Conservation (phyloP, 306 rosid genomes). For the Luffa aegyptiaca region DNA sequence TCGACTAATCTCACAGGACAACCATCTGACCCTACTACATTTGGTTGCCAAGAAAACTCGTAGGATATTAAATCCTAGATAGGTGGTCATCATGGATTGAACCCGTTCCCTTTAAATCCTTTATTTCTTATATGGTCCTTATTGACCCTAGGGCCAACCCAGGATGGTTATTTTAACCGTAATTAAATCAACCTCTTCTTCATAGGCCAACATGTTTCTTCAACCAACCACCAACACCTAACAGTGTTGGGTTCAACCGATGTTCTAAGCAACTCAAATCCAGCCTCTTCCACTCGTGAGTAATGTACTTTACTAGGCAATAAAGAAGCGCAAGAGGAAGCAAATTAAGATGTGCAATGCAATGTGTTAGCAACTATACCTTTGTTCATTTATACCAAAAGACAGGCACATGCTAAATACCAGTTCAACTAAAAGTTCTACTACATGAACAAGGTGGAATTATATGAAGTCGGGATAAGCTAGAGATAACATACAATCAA, state of each 20-base stretch:
- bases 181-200: too few species aligned
- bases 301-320: not conserved
- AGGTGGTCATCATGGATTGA: too few species aligned
- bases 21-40: too few species aligned
- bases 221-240: not conserved
- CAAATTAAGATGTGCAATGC: not conserved
- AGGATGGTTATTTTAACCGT: too few species aligned
- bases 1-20: too few species aligned
- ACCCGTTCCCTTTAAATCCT: too few species aligned
- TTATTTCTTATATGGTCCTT: too few species aligned
- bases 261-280: not conserved
- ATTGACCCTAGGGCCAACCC: too few species aligned
- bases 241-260: not conserved
- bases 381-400: not conserved
- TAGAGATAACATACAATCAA: conserved; percentile 15
- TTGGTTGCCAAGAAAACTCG: too few species aligned
- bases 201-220: too few species aligned
- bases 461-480: not conserved
- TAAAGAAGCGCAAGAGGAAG: not conserved
- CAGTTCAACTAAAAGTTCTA: not conserved
- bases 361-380: not conserved
- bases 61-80: too few species aligned
- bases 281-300: not conserved
- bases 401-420: not conserved
- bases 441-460: not conserved